These are phyloP conservation scores for Mrakia frigida DNA, from an alignment of 768 basidiomycete species.

Conservation along the genomic window DNA sequence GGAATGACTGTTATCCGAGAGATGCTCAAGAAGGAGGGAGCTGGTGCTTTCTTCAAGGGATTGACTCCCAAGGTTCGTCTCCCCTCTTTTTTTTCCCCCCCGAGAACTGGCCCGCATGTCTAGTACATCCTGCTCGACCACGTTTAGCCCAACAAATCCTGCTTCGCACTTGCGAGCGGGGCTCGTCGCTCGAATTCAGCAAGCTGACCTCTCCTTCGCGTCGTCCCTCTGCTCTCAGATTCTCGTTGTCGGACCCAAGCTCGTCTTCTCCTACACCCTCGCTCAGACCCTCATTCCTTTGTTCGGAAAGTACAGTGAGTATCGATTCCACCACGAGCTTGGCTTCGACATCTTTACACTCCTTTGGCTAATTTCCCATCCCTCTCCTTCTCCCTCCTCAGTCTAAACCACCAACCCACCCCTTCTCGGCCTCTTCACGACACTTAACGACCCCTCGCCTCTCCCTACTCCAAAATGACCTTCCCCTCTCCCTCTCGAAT, in stretches of 20 bases:
- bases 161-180: no score
- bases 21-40: constrained; percentile 78
- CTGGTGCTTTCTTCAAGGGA: constrained; percentile 86
- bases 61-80: constrained; percentile 82
- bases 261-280: constrained; percentile 96
- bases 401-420: not conserved
- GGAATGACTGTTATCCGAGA: constrained; percentile 79
- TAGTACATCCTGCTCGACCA: no score
- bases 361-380: not conserved
- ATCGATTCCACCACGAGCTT: no score
- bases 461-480: not conserved
- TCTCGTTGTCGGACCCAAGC: constrained; percentile 91
- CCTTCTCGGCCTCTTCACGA: not conserved
- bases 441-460: constrained; percentile 14
- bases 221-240: constrained; percentile 56
- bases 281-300: constrained; percentile 92
- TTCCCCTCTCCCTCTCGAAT: not conserved
- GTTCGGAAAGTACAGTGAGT: constrained; percentile 67
- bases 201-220: not conserved
- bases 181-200: not conserved
- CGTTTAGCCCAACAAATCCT: no score
- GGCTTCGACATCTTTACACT: not conserved
- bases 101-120: no score
- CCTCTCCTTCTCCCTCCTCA: not conserved
- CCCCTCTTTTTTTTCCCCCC: not conserved